Conservation (phyloP, 345 rosid species). For the Dovyalis caffra region DNA sequence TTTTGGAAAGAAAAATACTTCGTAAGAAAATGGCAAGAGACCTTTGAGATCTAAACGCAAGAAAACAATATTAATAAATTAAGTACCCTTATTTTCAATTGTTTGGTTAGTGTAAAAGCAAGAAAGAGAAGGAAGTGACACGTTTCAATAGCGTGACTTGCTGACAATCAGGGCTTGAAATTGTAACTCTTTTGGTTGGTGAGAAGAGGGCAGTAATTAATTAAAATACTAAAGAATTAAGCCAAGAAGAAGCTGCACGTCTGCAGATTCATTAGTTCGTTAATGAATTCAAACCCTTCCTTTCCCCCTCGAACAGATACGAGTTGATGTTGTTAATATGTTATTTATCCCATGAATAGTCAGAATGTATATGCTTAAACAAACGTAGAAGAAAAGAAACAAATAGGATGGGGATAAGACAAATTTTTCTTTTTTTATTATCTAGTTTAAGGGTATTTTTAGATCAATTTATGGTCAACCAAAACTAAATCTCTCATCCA, state of each 20-base stretch:
- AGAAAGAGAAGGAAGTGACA: neutral
- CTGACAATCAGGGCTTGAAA: neutral
- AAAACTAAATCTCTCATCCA: too few relatives aligned
- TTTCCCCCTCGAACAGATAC: neutral
- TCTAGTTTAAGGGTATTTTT: too few relatives aligned
- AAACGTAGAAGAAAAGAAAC: neutral
- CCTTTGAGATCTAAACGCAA: neutral
- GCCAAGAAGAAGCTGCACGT: neutral
- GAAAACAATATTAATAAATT: neutral
- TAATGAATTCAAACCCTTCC: neutral
- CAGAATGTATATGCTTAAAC: neutral
- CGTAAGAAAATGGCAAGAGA: neutral
- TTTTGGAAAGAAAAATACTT: neutral
- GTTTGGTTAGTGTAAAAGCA: constrained; percentile 12
- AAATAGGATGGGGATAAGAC: too few relatives aligned
- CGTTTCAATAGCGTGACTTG: constrained; percentile 1
- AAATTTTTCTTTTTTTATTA: too few relatives aligned
- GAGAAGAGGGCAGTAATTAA: neutral
- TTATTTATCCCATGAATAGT: too few relatives aligned
- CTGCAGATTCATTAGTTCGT: neutral
- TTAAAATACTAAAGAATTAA: neutral
- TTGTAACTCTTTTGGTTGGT: neutral
- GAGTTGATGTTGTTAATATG: neutral
- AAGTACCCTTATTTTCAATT: neutral
- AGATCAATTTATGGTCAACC: too few relatives aligned